Evolutionary conservation across 306 rosid genomes (phyloP).

Genomic region (Fragaria iinumae): DNA sequence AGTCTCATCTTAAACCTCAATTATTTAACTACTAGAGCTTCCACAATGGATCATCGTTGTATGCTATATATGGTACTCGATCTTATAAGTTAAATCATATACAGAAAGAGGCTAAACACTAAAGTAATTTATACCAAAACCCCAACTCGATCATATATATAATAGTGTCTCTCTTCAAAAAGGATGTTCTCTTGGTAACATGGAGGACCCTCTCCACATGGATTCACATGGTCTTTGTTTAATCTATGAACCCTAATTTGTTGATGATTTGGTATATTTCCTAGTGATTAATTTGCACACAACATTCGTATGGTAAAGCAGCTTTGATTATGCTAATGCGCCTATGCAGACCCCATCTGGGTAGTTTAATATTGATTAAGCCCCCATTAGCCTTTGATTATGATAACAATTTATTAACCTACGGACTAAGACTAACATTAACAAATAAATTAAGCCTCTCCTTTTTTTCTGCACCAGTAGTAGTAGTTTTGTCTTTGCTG

Average conservation of each 20-base stretch:
- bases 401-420: slow-evolving; percentile 14
- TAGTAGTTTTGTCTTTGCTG: slow-evolving; percentile 11
- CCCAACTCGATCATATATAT: not conserved
- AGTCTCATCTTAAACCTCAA: not conserved
- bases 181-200: slow-evolving; percentile 16
- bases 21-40: not conserved
- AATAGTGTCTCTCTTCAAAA: not conserved
- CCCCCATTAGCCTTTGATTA: slow-evolving; percentile 20
- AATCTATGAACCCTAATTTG: slow-evolving; percentile 29
- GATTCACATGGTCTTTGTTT: slow-evolving; percentile 54
- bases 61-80: not conserved
- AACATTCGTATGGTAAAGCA: slow-evolving; percentile 41
- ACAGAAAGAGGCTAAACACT: not conserved
- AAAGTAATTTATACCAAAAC: not conserved
- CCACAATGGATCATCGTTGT: not conserved
- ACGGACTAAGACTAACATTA: slow-evolving; percentile 30
- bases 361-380: slow-evolving; percentile 22
- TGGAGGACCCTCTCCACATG: slow-evolving; percentile 70
- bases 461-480: not conserved
- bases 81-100: not conserved
- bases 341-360: slow-evolving; percentile 37
- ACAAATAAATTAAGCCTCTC: slow-evolving; percentile 26
- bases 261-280: slow-evolving; percentile 13
- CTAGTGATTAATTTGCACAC: slow-evolving; percentile 23
- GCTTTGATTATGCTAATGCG: slow-evolving; percentile 18